phyloP scores from a whole-genome alignment of 805 yeast genomes.

The Jamesozyma hellenica region DNA sequence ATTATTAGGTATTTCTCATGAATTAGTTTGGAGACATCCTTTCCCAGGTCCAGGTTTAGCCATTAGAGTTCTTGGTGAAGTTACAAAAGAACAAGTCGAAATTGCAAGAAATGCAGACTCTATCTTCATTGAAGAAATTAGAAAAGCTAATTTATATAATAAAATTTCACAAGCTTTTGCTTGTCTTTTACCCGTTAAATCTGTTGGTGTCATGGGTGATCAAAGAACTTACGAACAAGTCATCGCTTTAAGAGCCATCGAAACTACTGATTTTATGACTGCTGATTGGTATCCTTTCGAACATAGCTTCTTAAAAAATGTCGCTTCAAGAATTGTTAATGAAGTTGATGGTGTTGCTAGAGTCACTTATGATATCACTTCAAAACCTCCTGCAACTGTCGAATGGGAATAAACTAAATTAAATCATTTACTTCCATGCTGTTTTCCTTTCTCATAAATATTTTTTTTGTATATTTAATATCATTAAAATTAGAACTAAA shows the following conservation, averaged over 20 bases:
- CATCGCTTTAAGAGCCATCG: conserved; percentile 96
- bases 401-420: conserved; percentile 76
- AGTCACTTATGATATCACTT: conserved; percentile 96
- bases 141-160: conserved; percentile 82
- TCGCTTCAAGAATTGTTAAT: conserved; percentile 91
- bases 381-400: conserved; percentile 99
- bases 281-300: conserved; percentile 98
- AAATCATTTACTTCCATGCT: neutral
- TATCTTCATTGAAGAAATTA: conserved; percentile 94
- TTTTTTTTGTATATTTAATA: too few species aligned
- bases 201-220: conserved; percentile 99
- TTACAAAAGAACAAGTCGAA: conserved; percentile 82
- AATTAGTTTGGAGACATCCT: conserved; percentile 98
- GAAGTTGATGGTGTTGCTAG: conserved; percentile 99
- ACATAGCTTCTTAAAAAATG: conserved; percentile 81
- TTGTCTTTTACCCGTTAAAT: conserved; percentile 89
- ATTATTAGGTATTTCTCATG: conserved; percentile 89
- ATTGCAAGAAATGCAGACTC: conserved; percentile 96
- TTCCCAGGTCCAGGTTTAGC: conserved; percentile 99
- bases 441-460: too few species aligned
- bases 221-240: conserved; percentile 99
- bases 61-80: conserved; percentile 95
- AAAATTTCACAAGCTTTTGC: conserved; percentile 97
- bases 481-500: too few species aligned
- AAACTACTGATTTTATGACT: conserved; percentile 97